Conservation (phyloP, 2,329 filamentous ascomycete species). For the Amylocarpus encephaloides region DNA sequence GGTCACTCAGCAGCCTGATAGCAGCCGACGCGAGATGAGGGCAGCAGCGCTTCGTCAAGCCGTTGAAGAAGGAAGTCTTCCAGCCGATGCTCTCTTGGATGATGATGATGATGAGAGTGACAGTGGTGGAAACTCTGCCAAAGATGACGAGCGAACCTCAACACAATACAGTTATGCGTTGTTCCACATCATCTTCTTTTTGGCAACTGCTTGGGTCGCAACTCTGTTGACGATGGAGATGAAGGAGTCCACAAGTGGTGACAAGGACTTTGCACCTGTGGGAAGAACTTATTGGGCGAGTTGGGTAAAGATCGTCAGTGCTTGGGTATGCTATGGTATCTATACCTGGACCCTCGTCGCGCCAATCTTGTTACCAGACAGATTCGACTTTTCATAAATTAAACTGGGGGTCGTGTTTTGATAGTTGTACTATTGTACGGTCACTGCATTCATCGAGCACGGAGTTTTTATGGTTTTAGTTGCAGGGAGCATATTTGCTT, state of each 20-base stretch:
- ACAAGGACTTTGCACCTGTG: constrained; percentile 83
- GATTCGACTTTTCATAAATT: constrained; percentile 58
- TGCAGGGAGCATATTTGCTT: no score
- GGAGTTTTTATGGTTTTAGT: no score
- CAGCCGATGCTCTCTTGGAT: constrained; percentile 78
- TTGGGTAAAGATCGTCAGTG: constrained; percentile 98
- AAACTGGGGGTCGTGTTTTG: no score
- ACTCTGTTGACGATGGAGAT: constrained; percentile 81
- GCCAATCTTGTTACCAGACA: constrained; percentile 75
- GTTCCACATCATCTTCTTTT: constrained; percentile 96
- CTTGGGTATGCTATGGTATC: constrained; percentile 93
- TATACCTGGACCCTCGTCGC: constrained; percentile 92
- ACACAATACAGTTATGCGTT: constrained; percentile 96
- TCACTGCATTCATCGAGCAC: no score
- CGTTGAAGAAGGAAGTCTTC: constrained; percentile 85
- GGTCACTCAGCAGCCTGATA: constrained; percentile 73
- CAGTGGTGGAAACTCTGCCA: constrained; percentile 47
- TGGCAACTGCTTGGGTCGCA: constrained; percentile 92
- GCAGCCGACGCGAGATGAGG: constrained; percentile 77
- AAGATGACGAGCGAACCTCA: constrained; percentile 80
- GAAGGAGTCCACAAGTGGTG: constrained; percentile 54
- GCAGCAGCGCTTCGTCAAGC: constrained; percentile 85
- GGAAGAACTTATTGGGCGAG: constrained; percentile 94
- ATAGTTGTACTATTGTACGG: no score
- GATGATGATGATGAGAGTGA: constrained; percentile 56